Evolutionary conservation across 2,329 filamentous ascomycete genomes (phyloP), one percentile per base, ranked within the genome.

Genomic region (Sclerotinia spermophila): DNA sequence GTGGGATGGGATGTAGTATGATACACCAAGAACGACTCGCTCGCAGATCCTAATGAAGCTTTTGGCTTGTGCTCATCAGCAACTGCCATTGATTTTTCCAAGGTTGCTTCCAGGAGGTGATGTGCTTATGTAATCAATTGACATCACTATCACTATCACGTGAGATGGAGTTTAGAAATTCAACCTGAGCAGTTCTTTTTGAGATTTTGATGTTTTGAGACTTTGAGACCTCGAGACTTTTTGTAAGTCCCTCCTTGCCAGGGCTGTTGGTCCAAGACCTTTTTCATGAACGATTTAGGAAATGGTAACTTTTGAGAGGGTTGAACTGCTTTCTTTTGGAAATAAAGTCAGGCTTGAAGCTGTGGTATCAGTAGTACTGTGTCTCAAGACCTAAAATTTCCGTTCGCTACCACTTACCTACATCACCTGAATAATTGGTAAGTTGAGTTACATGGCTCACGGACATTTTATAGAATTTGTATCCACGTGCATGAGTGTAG

Each of bases 371-470:
- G 62, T 38, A 40, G 24, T 66, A 27, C 24, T 42, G n/a, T 65
- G 30, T 65, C n/a, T 66, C 17, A 53, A 48, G 35, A 24, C 45
- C 35, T 38, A 64, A 65, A 11, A 51, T 19, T 45, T 24, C 44
- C 24, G 21, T 40, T 65, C 45, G 45, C 45, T 53, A 40, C 45
- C 17, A 65, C 62, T 53, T 51, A 38, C 61, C 61, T 65, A 38
- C 35, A n/a, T 40, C 11, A n/a, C 35, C 35, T 60, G 35, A n/a
- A 65, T 27, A n/a, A 53, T 42, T 53, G 11, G 35, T 35, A 53
- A 53, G 62, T 53, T 48, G 62, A 40, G 45, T 66, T 66, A 42
- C 62, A 53, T 65, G n/a, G 62, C 62, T 66, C 62, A 42, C 33
- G 45, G 35, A 40, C 35, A 66, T 65, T 45, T 53, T 51, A 30